Conservation (phyloP, 805 yeast genomes). For the Isabelozyma rhagii region DNA sequence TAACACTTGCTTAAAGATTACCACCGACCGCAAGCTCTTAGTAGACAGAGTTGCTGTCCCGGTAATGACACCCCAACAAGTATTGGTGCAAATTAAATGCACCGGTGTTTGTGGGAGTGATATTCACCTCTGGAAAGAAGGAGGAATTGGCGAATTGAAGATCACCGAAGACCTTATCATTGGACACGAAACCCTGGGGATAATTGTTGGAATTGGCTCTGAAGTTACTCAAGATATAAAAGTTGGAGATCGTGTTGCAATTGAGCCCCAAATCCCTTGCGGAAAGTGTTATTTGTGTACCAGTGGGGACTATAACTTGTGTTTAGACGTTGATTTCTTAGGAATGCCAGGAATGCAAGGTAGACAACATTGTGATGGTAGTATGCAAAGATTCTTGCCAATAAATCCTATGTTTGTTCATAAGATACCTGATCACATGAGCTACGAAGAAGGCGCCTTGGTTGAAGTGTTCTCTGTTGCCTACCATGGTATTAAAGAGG, state of each 20-base stretch:
- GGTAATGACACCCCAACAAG: conserved; percentile 9
- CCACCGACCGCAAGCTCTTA: background rate
- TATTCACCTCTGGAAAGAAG: conserved; percentile 18
- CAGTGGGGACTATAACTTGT: conserved; percentile 18
- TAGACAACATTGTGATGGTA: conserved; percentile 2
- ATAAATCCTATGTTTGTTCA: conserved; percentile 3
- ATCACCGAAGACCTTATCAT: conserved; percentile 32
- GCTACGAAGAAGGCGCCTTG: conserved; percentile 22
- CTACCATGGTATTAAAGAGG: conserved; percentile 18
- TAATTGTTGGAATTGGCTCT: conserved; percentile 47
- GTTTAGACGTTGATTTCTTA: conserved; percentile 6
- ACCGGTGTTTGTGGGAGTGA: conserved; percentile 22
- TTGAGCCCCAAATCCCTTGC: conserved; percentile 58
- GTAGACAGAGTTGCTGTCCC: background rate
- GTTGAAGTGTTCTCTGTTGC: conserved; percentile 23
- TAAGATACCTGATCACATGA: conserved; percentile 20
- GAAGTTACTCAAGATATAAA: conserved; percentile 40
- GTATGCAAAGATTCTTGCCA: conserved; percentile 35
- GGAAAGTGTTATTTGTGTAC: conserved; percentile 20
- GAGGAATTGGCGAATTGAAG: conserved; percentile 25
- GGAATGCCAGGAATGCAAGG: conserved; percentile 5
- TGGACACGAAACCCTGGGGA: conserved; percentile 48
- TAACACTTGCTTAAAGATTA: conserved; percentile 1
- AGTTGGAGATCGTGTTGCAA: conserved; percentile 46
- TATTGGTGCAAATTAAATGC: conserved; percentile 15